Percentiles rank a stretch among this genome's conserved stretches.
These are phyloP conservation scores for Naumovozyma castellii DNA, from an alignment of 805 yeast genomes.

Conservation along the genomic window DNA sequence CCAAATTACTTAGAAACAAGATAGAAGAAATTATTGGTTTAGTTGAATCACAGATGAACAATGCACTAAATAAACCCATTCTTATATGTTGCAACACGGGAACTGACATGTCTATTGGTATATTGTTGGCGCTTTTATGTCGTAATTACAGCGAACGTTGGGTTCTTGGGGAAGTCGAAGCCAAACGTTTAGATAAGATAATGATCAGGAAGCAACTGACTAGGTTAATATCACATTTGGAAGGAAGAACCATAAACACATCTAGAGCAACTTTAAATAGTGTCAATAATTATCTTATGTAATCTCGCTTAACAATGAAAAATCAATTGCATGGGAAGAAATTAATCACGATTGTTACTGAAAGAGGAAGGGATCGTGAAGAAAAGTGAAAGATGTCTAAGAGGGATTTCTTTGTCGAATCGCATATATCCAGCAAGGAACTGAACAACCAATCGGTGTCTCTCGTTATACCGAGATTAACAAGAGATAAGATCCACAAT, in stretches of 20 bases:
- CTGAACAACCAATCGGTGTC: conserved; percentile 29
- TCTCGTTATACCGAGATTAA: conserved; percentile 24
- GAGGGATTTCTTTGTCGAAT: conserved; percentile 25
- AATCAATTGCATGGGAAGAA: background rate
- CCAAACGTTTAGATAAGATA: conserved; percentile 35
- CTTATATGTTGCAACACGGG: conserved; percentile 56
- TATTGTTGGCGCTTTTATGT: conserved; percentile 45
- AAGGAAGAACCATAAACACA: conserved; percentile 51
- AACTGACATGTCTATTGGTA: conserved; percentile 55
- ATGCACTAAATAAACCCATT: conserved; percentile 14
- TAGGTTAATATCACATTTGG: conserved; percentile 33
- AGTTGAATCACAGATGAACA: background rate
- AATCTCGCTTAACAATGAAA: conserved; percentile 6
- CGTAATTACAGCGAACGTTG: conserved; percentile 37
- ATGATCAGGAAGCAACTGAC: conserved; percentile 48
- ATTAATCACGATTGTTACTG: background rate
- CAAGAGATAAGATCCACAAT: conserved; percentile 25
- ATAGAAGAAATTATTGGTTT: conserved; percentile 28
- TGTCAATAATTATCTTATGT: conserved; percentile 51
- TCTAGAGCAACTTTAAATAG: conserved; percentile 70
- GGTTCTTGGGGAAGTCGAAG: conserved; percentile 12
- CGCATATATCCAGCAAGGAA: conserved; percentile 21
- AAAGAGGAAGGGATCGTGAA: background rate
- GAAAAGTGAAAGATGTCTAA: conserved; percentile 10
- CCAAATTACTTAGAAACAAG: conserved; percentile 44